Conservation (phyloP, 2,329 filamentous ascomycete species). For the Plenodomus tracheiphilus region DNA sequence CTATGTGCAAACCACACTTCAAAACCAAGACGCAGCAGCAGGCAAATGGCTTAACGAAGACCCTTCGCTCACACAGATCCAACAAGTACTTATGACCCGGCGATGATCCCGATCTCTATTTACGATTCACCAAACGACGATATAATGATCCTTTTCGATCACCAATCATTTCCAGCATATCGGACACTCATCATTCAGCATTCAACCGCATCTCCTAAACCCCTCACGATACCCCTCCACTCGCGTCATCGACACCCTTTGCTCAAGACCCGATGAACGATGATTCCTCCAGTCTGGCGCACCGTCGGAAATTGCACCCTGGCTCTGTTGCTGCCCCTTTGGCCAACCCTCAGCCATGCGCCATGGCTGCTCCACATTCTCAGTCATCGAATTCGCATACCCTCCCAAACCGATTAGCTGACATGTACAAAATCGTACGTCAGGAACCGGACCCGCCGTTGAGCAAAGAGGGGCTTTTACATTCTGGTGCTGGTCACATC, state of each 20-base stretch:
- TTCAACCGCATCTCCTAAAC: neutral
- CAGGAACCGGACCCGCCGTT: neutral
- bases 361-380: neutral
- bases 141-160: neutral
- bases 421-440: neutral
- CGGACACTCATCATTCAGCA: neutral
- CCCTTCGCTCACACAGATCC: slow-evolving; percentile 58
- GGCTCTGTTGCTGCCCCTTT: too few species aligned
- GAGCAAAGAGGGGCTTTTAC: neutral
- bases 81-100: slow-evolving; percentile 40
- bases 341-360: neutral
- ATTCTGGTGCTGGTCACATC: neutral
- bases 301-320: too few species aligned
- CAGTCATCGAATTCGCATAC: neutral
- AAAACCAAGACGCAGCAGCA: slow-evolving; percentile 57
- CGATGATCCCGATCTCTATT: slow-evolving; percentile 17
- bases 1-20: slow-evolving; percentile 59
- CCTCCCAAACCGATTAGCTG: neutral
- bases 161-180: neutral
- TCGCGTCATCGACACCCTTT: neutral
- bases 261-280: too few species aligned
- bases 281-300: too few species aligned
- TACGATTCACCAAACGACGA: neutral
- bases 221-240: neutral
- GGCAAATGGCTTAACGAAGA: slow-evolving; percentile 66